These are phyloP conservation scores for Stagonosporopsis chrysanthemi DNA, from an alignment of 2,329 filamentous ascomycete genomes.

Conservation along the genomic window DNA sequence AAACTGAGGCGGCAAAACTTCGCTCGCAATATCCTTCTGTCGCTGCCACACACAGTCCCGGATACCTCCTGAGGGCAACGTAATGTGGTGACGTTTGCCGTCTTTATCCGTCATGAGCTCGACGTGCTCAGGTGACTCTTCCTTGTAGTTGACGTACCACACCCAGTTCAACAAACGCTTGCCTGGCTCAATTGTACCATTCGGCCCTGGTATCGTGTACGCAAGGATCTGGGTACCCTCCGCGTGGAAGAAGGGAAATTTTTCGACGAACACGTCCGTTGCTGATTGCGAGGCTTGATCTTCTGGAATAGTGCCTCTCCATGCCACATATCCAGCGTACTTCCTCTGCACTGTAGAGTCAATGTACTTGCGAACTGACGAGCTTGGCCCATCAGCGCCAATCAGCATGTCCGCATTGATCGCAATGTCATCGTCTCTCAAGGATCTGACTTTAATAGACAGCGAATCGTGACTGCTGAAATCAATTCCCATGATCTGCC, in stretches of 20 bases:
- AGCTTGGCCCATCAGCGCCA: constrained; percentile 37
- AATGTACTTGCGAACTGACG: constrained; percentile 29
- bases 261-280: constrained; percentile 26
- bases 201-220: constrained; percentile 54
- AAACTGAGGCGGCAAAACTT: constrained; percentile 48
- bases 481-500: constrained; percentile 25
- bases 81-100: constrained; percentile 50
- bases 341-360: constrained; percentile 21
- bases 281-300: constrained; percentile 22
- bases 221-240: constrained; percentile 28
- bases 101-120: constrained; percentile 54
- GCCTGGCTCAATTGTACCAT: constrained; percentile 48
- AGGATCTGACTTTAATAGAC: constrained; percentile 8
- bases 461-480: not conserved
- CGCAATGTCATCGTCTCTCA: constrained; percentile 6
- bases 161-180: constrained; percentile 56
- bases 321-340: constrained; percentile 40
- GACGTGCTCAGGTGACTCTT: constrained; percentile 46
- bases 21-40: constrained; percentile 39
- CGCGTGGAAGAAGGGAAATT: constrained; percentile 31
- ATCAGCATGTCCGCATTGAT: constrained; percentile 32
- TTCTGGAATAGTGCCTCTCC: constrained; percentile 39
- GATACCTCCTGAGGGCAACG: constrained; percentile 52
- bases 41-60: constrained; percentile 47
- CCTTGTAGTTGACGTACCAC: constrained; percentile 54